phyloP scores from a whole-genome alignment of 139 green algal species.

The Micromonas commoda region DNA sequence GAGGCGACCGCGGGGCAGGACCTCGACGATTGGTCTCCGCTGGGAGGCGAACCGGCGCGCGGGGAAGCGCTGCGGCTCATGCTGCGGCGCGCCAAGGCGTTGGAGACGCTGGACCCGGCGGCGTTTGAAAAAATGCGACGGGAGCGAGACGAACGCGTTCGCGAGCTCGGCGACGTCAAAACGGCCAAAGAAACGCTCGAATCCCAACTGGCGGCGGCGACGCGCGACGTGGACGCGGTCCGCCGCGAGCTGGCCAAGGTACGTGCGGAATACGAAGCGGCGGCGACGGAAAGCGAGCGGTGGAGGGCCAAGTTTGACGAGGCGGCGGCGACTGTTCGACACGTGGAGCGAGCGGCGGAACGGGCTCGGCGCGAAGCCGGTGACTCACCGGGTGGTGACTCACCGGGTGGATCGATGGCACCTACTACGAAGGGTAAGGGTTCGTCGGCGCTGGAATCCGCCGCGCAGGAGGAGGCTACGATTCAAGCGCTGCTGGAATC shows the following conservation, averaged over 20 bases:
- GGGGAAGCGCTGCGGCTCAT: neutral
- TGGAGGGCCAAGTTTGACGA: neutral
- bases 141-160: neutral
- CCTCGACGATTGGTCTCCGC: neutral
- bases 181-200: too few species aligned
- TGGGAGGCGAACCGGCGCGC: neutral
- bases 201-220: too few species aligned
- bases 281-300: neutral
- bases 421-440: too few species aligned
- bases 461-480: neutral
- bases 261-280: neutral
- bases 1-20: neutral
- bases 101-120: neutral
- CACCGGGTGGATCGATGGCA: too few species aligned
- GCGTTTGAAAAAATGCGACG: neutral
- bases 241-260: too few species aligned
- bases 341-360: neutral
- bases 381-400: too few species aligned
- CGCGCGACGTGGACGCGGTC: neutral
- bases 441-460: neutral
- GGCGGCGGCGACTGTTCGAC: neutral
- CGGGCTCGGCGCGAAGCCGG: too few species aligned
- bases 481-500: neutral
- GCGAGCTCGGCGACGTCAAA: neutral
- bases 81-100: neutral